Evolutionary conservation across 495 filamentous ascomycete species (phyloP).

Genomic region (Apiosordaria backusii): DNA sequence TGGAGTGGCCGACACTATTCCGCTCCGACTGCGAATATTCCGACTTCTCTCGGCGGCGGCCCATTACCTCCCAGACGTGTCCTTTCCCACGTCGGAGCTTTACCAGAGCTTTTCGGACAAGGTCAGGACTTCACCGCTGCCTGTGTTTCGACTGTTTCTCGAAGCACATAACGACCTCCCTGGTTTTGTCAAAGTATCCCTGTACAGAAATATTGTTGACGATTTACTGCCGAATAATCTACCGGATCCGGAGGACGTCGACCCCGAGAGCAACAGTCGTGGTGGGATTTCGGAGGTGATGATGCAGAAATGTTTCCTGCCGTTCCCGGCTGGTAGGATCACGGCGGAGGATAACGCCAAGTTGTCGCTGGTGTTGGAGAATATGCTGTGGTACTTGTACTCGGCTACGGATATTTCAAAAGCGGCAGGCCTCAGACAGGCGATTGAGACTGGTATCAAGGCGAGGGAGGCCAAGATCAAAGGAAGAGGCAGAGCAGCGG

Average conservation of each 20-base stretch:
- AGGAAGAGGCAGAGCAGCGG: conserved; percentile 15
- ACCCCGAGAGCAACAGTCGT: conserved; percentile 31
- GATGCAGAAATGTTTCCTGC: conserved; percentile 66
- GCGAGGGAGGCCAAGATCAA: conserved; percentile 54
- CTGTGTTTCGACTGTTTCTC: conserved; percentile 70
- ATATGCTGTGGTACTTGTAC: conserved; percentile 59
- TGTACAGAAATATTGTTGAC: conserved; percentile 62
- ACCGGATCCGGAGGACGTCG: conserved; percentile 45
- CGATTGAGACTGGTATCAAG: conserved; percentile 60
- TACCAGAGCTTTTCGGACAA: conserved; percentile 65
- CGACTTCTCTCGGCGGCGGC: conserved; percentile 31
- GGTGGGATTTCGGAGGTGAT: conserved; percentile 53
- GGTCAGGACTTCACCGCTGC: conserved; percentile 62
- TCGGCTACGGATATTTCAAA: conserved; percentile 39
- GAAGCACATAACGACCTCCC: conserved; percentile 48
- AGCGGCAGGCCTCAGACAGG: conserved; percentile 44
- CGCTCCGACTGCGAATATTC: conserved; percentile 63
- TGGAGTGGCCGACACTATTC: conserved; percentile 56
- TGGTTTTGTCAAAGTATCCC: conserved; percentile 50
- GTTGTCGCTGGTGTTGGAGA: conserved; percentile 72
- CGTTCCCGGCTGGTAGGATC: conserved; percentile 62
- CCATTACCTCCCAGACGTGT: conserved; percentile 28
- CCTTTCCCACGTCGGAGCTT: conserved; percentile 58
- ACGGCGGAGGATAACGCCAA: conserved; percentile 73
- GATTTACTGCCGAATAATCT: conserved; percentile 55